Base-by-base conservation (phyloP, 2,329 filamentous ascomycete genomes). In the Aspergillus sergii region DNA sequence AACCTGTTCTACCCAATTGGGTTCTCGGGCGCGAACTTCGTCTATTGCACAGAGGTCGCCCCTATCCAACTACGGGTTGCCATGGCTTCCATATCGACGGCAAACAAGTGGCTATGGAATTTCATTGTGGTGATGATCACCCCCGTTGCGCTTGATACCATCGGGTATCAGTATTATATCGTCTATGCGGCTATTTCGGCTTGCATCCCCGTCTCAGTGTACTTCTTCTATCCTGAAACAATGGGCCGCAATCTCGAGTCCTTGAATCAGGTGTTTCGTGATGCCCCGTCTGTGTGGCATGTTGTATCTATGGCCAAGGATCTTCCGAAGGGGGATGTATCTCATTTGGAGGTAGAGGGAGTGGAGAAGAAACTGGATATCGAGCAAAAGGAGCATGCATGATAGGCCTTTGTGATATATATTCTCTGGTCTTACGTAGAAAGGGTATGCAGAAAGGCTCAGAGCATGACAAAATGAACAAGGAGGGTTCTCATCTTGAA, bases 101-200 rank as follows among this genome's bases (percentile, higher is more conserved):
- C 84, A 2, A 89, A 87, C 0, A 83, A 86, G 73, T 87, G 85
- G 85, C 72, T 83, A 8, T 83, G 82, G 74, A 86, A 87, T 73
- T 89, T 89, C 73, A 78, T 89, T 66, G 85, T 89, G 36, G 88
- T 89, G 48, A 87, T 88, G 83, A 83, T 89, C 51, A 88, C 87
- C 0, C 88, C 87, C 0, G 81, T 85, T 3, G 84, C 86, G 5
- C 84, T 89, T 63, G 75, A 79, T 4, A 83, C 81, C 43, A 86
- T 86, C 64, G 76, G 78, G 0, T 86, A 83, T 69, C 73, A 78
- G 59, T 85, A 84, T 2, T 86, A 86, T 69, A 81, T 84, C 60
- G 81, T 84, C 63, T 84, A 84, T 69, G 81, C 82, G 11, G 76
- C 79, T 64, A 84, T 85, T 66, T 77, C 67, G 1, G 66, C 62